Base-by-base conservation (phyloP, 768 basidiomycete genomes). In the Holtermanniella nyarrowii region DNA sequence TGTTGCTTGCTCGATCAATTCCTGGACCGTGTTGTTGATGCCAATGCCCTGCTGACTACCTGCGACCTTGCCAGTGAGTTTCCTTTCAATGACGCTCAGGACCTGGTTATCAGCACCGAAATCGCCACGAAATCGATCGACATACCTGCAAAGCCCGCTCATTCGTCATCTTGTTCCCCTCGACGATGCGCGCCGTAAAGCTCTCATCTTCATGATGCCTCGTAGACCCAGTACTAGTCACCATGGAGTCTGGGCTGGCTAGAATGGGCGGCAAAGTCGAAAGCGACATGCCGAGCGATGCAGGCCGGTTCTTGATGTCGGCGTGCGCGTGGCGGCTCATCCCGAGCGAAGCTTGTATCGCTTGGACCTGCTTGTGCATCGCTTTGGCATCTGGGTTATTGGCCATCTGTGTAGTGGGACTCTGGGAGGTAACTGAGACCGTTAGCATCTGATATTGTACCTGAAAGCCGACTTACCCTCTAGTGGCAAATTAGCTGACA, bases 1-100 rank as follows among this genome's bases (percentile, higher is more conserved):
- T 0, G 68, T 71, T 0, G 70, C 70, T 41, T 71, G 66, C 20
- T 63, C 57, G 26, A 71, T 65, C 46, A 71, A 44, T 23, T 55
- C 54, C 39, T 69, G 66, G 0, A 69, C 70, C 42, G 69, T 66
- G 16, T 59, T 47, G 49, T 68, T 62, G 24, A 69, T 62, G 7
- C 47, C 43, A 22, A 62, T 23, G 5, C 56, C 53, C 45, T 58
- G 43, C 13, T 60, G 31, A 52, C 5, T 22, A 12, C 23, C n/a
- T 26, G 14, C 21, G 14, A 2, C 48, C 57, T 49, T 39, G 56
- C 65, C 70, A 11, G 59, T 52, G n/a, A 71, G 50, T 52, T 69
- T 71, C 42, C 55, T 49, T 52, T 71, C 70, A 39, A 71, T 71
- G 42, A 59, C 43, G 18, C 62, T 56, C 40, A 71, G 52, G 2